Evolutionary conservation across 2,329 filamentous ascomycete genomes (phyloP).

Genomic region (Diaporthe vaccinii): DNA sequence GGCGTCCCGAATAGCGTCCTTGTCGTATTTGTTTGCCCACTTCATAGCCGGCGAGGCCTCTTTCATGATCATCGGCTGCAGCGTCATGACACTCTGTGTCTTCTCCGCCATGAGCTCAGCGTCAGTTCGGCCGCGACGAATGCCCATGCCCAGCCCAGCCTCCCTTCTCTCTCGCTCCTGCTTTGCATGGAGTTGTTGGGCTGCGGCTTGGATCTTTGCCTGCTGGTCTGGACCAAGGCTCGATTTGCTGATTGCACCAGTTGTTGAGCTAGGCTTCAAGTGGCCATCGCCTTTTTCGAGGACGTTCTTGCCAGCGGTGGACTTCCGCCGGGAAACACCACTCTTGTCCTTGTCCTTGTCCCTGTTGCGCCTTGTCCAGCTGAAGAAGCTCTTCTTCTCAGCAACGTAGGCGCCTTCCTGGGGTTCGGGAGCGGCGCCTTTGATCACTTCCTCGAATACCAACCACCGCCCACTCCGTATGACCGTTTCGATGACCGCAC

Average conservation of each 20-base stretch:
- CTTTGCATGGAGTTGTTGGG: conserved; percentile 82
- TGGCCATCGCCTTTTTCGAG: conserved; percentile 59
- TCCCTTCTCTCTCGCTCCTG: conserved; percentile 70
- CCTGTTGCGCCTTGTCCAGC: conserved; percentile 81
- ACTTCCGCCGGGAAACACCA: conserved; percentile 75
- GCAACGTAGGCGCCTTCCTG: conserved; percentile 90
- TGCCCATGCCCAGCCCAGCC: conserved; percentile 42
- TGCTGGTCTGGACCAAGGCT: conserved; percentile 93
- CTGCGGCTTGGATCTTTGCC: conserved; percentile 91
- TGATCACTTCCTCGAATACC: conserved; percentile 95
- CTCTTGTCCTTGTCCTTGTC: conserved; percentile 44
- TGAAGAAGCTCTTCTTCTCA: conserved; percentile 95
- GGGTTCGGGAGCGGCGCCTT: conserved; percentile 88
- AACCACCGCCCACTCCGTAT: conserved; percentile 89
- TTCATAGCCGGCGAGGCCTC: conserved; percentile 96
- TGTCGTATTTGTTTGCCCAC: conserved; percentile 96
- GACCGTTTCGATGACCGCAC: conserved; percentile 89
- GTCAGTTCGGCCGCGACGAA: conserved; percentile 68
- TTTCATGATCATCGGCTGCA: conserved; percentile 86
- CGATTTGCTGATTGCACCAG: conserved; percentile 75
- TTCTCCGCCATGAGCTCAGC: conserved; percentile 73
- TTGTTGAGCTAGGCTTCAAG: conserved; percentile 55
- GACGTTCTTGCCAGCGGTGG: conserved; percentile 71
- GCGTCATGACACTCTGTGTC: conserved; percentile 89
- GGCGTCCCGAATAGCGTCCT: conserved; percentile 85